Percentiles rank a stretch among this genome's conserved stretches.
Conservation (phyloP, 495 filamentous ascomycete genomes). For the Penicillium canescens region DNA sequence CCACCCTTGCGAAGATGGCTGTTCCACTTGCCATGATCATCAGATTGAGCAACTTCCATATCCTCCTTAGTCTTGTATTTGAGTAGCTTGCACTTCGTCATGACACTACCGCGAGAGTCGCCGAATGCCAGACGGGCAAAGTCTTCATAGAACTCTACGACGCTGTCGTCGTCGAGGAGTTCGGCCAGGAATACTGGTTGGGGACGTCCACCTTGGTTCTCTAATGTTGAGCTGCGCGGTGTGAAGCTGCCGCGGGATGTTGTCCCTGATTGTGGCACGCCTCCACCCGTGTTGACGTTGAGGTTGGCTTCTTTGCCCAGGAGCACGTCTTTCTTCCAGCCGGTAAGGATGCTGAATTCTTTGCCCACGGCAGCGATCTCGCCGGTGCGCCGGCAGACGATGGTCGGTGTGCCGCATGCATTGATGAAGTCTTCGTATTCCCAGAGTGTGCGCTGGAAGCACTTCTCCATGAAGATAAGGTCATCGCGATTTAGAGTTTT, state of each 20-base stretch:
- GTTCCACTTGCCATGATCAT: slow-evolving; percentile 47
- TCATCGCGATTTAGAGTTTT: slow-evolving; percentile 81
- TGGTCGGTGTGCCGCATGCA: slow-evolving; percentile 80
- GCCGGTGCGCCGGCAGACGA: slow-evolving; percentile 88
- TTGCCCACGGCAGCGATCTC: slow-evolving; percentile 92
- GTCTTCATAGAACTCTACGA: slow-evolving; percentile 93
- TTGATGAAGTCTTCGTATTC: slow-evolving; percentile 93
- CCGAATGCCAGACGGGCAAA: slow-evolving; percentile 89
- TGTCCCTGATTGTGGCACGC: slow-evolving; percentile 27
- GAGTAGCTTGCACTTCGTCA: slow-evolving; percentile 79
- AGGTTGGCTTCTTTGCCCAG: slow-evolving; percentile 85
- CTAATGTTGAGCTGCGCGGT: slow-evolving; percentile 40
- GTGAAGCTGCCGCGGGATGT: slow-evolving; percentile 50
- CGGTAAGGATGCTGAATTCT: slow-evolving; percentile 90
- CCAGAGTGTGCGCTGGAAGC: slow-evolving; percentile 87
- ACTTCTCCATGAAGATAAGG: slow-evolving; percentile 95
- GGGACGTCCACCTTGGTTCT: slow-evolving; percentile 37
- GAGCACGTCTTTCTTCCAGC: slow-evolving; percentile 90
- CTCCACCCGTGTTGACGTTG: slow-evolving; percentile 74
- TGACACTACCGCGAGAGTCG: slow-evolving; percentile 80
- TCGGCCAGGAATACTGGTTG: slow-evolving; percentile 89
- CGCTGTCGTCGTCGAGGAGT: slow-evolving; percentile 88
- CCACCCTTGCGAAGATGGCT: slow-evolving; percentile 48
- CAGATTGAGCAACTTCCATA: slow-evolving; percentile 42
- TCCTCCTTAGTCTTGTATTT: slow-evolving; percentile 84